phyloP scores from a whole-genome alignment of 2,329 filamentous ascomycete genomes.

The Penicillium corylophilum region DNA sequence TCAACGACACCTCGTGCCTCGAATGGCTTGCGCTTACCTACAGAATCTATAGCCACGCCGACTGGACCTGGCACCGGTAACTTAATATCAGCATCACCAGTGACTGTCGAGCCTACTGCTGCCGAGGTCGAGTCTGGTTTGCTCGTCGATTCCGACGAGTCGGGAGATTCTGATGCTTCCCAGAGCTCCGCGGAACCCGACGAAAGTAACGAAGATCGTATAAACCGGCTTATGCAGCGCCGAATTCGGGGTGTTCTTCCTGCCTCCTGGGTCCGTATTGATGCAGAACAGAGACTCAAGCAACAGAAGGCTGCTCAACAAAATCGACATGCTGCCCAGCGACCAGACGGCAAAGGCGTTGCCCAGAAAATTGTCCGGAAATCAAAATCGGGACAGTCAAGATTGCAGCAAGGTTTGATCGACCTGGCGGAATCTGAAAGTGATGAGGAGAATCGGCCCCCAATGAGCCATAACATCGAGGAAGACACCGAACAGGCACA shows the following conservation, averaged over 20 bases:
- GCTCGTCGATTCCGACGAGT: conserved; percentile 15
- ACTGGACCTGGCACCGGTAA: conserved; percentile 28
- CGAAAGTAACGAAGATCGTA: conserved; percentile 22
- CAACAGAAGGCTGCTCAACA: conserved; percentile 18
- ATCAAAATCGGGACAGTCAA: conserved; percentile 17
- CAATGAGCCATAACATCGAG: conserved; percentile 1
- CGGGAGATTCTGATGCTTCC: conserved; percentile 22
- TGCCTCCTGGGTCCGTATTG: conserved; percentile 48
- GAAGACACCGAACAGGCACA: conserved; percentile 14
- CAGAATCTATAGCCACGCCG: conserved; percentile 31
- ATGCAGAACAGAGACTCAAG: conserved; percentile 36
- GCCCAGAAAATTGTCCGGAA: conserved; percentile 33
- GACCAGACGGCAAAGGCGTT: conserved; percentile 34
- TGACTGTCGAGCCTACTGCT: conserved; percentile 14
- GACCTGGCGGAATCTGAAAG: conserved; percentile 33
- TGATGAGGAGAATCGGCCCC: conserved; percentile 4
- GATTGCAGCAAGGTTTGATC: conserved; percentile 20
- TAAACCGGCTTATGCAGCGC: conserved; percentile 38
- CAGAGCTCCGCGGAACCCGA: conserved; percentile 18
- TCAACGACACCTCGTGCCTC: conserved; percentile 17
- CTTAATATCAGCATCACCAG: conserved; percentile 17
- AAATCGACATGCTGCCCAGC: conserved; percentile 21
- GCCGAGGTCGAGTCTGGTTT: conserved; percentile 14
- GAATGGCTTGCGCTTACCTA: conserved; percentile 39
- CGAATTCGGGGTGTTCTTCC: conserved; percentile 50